A percentile compares a stretch with the other conserved stretches of the same genome.
phyloP scores from a whole-genome alignment of 148 eudicot genomes.

The Amaranthus hypochondriacus region DNA sequence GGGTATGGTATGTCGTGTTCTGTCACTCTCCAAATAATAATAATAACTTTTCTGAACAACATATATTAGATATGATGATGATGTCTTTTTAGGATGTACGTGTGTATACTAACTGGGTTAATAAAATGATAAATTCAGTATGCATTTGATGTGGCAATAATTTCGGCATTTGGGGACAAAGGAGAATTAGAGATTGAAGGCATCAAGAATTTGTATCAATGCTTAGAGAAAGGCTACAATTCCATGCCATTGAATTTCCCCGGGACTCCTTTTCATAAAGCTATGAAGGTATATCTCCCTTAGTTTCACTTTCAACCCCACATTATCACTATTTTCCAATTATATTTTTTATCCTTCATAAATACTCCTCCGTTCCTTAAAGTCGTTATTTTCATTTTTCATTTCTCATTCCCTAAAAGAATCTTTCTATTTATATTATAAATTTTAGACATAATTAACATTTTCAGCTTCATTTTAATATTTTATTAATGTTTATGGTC shows the following conservation, averaged over 20 bases:
- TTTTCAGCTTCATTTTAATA: no score
- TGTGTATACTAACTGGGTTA: not conserved
- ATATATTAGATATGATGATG: not conserved
- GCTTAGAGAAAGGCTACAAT: conserved; percentile 83
- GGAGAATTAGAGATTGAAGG: conserved; percentile 47
- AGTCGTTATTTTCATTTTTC: no score
- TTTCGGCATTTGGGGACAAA: conserved; percentile 61
- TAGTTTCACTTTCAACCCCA: conserved; percentile 21
- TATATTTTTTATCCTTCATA: conserved; percentile 1
- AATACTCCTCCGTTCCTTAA: not conserved
- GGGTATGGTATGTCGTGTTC: no score
- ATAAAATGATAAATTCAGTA: conserved; percentile 33
- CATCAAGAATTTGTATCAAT: conserved; percentile 49
- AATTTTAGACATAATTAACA: no score
- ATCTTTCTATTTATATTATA: no score
- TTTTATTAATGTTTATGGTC: no score
- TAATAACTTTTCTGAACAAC: no score
- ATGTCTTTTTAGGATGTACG: no score
- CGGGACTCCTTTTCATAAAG: conserved; percentile 55
- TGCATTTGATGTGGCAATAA: conserved; percentile 85
- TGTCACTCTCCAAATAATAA: no score
- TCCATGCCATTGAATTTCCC: conserved; percentile 88
- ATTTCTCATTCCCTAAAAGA: no score
- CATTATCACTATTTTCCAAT: not conserved
- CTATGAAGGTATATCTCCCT: conserved; percentile 24